Percentiles rank a stretch among this genome's conserved stretches.
Evolutionary conservation across 257 asterid genomes (phyloP).

Genomic region (Solanum clarkiae): DNA sequence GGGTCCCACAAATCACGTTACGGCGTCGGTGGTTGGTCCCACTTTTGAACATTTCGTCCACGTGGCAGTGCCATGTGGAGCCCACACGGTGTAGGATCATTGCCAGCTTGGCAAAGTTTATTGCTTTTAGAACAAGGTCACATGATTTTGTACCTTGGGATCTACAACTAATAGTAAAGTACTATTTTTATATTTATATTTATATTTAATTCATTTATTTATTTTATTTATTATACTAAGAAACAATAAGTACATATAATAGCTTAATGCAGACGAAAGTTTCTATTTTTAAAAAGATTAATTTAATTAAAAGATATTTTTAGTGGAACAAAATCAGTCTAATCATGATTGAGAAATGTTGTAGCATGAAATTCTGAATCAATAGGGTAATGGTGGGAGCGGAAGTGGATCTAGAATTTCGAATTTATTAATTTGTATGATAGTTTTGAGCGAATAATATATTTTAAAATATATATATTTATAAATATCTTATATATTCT

Average conservation of each 20-base stretch:
- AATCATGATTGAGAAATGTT: not conserved
- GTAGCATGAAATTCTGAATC: not conserved
- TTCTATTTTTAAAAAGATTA: not conserved
- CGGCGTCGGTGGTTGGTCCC: slow-evolving; percentile 18
- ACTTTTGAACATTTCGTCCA: not conserved
- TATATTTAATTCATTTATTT: too few relatives aligned
- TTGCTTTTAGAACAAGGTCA: slow-evolving; percentile 20
- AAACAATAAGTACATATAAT: not conserved
- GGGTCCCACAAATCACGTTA: slow-evolving; percentile 23
- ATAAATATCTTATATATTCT: too few relatives aligned
- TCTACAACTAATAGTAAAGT: slow-evolving; percentile 2
- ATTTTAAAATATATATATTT: too few relatives aligned
- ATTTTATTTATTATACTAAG: too few relatives aligned
- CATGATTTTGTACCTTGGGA: slow-evolving; percentile 37
- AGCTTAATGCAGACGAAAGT: not conserved
- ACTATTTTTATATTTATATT: too few relatives aligned
- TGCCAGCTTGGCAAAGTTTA: slow-evolving; percentile 26
- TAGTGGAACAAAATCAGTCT: not conserved
- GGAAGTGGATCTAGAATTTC: not conserved
- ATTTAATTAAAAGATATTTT: not conserved
- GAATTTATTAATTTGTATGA: not conserved
- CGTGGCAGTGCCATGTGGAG: slow-evolving; percentile 7
- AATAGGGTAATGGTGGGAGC: not conserved
- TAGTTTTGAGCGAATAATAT: too few relatives aligned
- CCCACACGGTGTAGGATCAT: slow-evolving; percentile 31